Evolutionary conservation across 805 yeast species (phyloP), one percentile per base, ranked within the genome.

Genomic region (Myxozyma neglecta): DNA sequence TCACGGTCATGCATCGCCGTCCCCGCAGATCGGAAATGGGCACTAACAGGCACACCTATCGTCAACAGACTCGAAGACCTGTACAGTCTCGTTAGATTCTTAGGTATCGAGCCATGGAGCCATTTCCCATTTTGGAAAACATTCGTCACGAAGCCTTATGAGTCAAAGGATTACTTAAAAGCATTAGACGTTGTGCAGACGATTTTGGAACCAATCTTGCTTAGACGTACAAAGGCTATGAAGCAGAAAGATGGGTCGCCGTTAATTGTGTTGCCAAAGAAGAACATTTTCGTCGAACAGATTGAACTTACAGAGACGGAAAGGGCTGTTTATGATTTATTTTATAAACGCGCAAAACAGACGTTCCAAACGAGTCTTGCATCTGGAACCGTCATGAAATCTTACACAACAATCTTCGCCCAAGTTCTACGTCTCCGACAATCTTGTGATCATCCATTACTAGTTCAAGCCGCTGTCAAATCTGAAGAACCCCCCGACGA

Each of bases 11-110:
- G 91, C 7, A 84, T 83, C 73, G 87, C 83, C 24, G 70, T 92
- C n/a, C 70, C 75, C 9, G 84, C 89, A 68, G 77, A 79, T 18
- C 78, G 94, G 53, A 84, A 84, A 63, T 92, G 98, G 98, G 79
- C 88, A 2, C 77, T 93, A 51, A 90, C 97, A 0, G 98, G 98
- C 7, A 92, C 98, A 0, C 97, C 98, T 0, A 89, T 92, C 35
- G 88, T 91, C 44, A 92, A 92, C 73, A 77, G 92, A 64, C 77
- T 93, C 9, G 97, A 93, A 72, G 98, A 93, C 72, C 75, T 93
- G 51, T 92, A 83, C 71, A 86, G 96, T 6, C 74, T 91, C 53
- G 83, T 91, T 16, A 84, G 85, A 67, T 93, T 87, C 69, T 75
- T 93, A 52, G 79, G 85, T 47, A 74, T 92, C n/a, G 90, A 89